Base-by-base conservation (phyloP, 352 stramenopile genomes). In the Phytophthora cryptogea region DNA sequence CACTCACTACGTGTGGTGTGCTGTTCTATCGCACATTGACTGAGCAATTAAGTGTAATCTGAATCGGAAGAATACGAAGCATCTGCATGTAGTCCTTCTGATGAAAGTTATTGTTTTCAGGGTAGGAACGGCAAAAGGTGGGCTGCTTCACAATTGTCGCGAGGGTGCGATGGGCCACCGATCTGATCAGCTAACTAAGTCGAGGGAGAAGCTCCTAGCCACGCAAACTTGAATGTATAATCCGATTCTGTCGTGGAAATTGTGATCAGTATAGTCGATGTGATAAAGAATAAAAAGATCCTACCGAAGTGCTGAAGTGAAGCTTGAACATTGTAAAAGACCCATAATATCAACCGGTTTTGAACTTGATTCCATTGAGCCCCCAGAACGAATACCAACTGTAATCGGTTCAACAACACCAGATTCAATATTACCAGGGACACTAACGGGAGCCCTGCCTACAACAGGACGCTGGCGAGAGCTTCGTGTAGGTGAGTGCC, bases 291-390 rank as follows among this genome's bases (percentile, higher is more conserved):
- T 3, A 13, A 35, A 35, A 32, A 8, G 2, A 36, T 31, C 51
- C 4, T 54, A 71, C 68, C 53, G 9, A 54, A 54, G 32, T 72
- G 68, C 11, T 72, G 44, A 2, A 72, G 47, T n/a, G 54, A 63
- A 42, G 35, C 52, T 40, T 68, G 57, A 3, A 47, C 49, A 23
- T 65, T 59, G 33, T 65, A 65, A 10, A 59, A 59, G 1, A 65
- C 48, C 48, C 67, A 75, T n/a, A 75, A 57, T 5, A 42, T 35
- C 1, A 71, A 23, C 14, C 54, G 55, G 0, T 35, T 32, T 9
- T 66, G 45, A 1, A 59, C 43, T 1, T 39, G 23, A 0, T n/a
- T 14, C 17, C 20, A 53, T 13, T 66, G 46, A 3, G 30, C 49
- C 13, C 66, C 54, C 23, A 70, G 13, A 7, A 57, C 54, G 32